Percentiles rank a stretch among this genome's conserved stretches.
Conservation (phyloP, 78 protist species). For the Protostelium mycophagum region DNA sequence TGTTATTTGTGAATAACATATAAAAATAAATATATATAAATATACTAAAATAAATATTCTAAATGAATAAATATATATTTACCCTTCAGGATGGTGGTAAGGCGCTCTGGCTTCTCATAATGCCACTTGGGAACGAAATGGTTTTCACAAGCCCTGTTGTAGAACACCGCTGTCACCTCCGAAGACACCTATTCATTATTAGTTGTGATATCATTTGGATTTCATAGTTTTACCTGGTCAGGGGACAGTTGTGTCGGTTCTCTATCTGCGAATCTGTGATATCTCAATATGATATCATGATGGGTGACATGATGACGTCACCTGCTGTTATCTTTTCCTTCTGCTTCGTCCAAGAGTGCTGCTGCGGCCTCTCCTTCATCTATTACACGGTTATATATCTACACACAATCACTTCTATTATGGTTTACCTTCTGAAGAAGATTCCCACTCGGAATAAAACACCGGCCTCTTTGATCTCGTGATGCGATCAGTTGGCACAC, state of each 20-base stretch:
- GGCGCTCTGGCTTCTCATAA: constrained; percentile 58
- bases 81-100: constrained; percentile 22
- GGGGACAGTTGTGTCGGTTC: background rate
- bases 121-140: constrained; percentile 57
- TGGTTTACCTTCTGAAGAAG: background rate
- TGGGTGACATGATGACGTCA: background rate
- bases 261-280: background rate
- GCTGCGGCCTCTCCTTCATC: no score
- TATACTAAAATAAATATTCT: no score
- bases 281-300: no score
- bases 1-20: no score
- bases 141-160: constrained; percentile 28
- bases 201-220: background rate
- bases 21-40: no score
- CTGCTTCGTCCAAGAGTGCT: background rate
- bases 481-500: background rate
- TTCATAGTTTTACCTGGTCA: background rate
- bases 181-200: background rate
- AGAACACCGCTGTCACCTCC: constrained; percentile 5
- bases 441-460: background rate
- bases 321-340: background rate
- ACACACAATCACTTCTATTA: no score
- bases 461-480: background rate
- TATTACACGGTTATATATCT: no score
- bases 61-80: no score